Evolutionary conservation across 129 eudicot genomes (phyloP).

Genomic region (Oenanthe sinensis): DNA sequence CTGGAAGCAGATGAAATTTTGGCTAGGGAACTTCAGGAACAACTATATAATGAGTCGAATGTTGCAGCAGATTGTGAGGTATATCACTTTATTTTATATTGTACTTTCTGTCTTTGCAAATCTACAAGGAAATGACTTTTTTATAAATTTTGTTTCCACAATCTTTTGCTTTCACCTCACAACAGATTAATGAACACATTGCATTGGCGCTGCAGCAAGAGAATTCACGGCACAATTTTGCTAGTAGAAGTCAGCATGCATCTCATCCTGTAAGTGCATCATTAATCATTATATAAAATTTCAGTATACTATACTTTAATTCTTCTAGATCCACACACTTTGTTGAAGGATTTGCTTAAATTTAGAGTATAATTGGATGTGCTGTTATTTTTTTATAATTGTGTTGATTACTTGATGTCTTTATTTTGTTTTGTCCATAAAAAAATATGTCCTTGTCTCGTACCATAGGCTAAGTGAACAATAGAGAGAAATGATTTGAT

Average conservation of each 20-base stretch:
- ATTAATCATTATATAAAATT: neutral
- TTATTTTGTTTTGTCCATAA: neutral
- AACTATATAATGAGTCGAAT: conserved; percentile 61
- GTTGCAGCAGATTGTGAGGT: conserved; percentile 47
- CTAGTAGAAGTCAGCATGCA: conserved; percentile 29
- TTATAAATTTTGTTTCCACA: neutral
- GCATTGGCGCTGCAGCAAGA: conserved; percentile 48
- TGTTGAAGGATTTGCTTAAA: neutral
- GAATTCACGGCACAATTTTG: conserved; percentile 18
- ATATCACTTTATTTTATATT: conserved; percentile 5
- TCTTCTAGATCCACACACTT: neutral
- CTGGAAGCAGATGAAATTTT: conserved; percentile 82
- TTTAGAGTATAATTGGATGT: neutral
- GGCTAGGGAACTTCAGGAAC: conserved; percentile 94
- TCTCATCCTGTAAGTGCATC: conserved; percentile 36
- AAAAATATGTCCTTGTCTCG: neutral
- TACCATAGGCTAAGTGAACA: neutral
- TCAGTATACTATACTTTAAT: neutral
- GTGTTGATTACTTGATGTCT: neutral
- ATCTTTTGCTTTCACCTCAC: neutral
- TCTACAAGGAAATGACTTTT: neutral
- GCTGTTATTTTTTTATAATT: neutral
- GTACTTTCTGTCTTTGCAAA: neutral
- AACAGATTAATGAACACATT: conserved; percentile 41
- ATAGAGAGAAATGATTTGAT: neutral